Base-by-base conservation (phyloP, 257 asterid species). In the Henckelia pumila region DNA sequence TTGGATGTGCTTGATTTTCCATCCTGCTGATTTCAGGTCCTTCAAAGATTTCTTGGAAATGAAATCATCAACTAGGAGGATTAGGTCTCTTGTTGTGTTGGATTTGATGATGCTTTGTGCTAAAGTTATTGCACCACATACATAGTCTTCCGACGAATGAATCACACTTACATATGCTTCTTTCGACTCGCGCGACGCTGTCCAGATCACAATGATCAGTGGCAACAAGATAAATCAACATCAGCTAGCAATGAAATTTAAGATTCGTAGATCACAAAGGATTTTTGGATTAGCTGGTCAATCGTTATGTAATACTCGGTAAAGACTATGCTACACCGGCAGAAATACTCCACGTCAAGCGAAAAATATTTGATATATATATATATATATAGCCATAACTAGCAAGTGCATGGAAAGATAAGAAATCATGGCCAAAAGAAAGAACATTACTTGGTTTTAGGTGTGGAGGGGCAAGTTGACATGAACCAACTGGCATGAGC, bases 401-500 rank as follows among this genome's bases (percentile, higher is more conserved):
- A 33, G 6, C 28, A 1, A 23, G 28, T 57, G 22, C 9, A 66
- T 25, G 23, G 2, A n/a, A 26, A 50, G 8, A 50, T 19, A 28
- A 6, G 53, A 44, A 40, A 53, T 10, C 80, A 25, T 69, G 77
- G 83, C 81, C 50, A 55, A 63, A 19, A 56, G 4, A 28, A 83
- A 70, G n/a, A 58, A 59, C 25, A 13, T 71, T 21, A 80, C 85
- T 78, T 65, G 75, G 64, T 68, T 73, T 25, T 25, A 71, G 19
- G 67, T 47, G 56, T 11, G 89, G 85, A 63, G 80, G 83, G 76
- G 82, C 89, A 72, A 84, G 83, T 60, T 82, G 89, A 71, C 96
- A 92, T 21, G 89, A 56, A 21, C 95, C 96, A 3, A 85, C 73
- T 20, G 96, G 98, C 95, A 89, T 79, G 70, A 66, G 67, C 25